phyloP scores from a whole-genome alignment of 495 filamentous ascomycete species.

The Podospora tetraspora region DNA sequence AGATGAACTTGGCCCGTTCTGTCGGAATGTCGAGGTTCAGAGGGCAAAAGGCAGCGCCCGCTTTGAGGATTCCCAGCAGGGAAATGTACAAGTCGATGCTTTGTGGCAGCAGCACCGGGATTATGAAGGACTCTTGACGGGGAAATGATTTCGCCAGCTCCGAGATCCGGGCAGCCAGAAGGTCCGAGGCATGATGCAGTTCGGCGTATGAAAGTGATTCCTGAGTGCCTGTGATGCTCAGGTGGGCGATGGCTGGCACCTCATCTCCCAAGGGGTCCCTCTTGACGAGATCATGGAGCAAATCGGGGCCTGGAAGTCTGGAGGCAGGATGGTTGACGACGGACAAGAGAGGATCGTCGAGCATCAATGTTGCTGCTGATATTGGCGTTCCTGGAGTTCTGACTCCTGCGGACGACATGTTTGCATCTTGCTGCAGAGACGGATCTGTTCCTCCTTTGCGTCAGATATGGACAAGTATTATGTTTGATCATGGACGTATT shows the following conservation, averaged over 20 bases:
- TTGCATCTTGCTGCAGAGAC: neutral
- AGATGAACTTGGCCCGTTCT: constrained; percentile 69
- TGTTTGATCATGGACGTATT: neutral
- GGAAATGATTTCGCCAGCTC: constrained; percentile 16
- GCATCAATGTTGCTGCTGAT: neutral
- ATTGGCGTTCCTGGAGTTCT: constrained; percentile 2
- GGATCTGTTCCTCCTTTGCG: neutral
- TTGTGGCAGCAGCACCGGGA: constrained; percentile 70
- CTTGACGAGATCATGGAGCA: constrained; percentile 60
- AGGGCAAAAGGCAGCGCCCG: constrained; percentile 76
- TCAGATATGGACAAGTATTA: neutral
- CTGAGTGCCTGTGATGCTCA: constrained; percentile 40
- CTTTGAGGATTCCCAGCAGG: constrained; percentile 66
- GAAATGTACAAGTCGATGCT: constrained; percentile 65
- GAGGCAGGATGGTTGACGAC: constrained; percentile 54
- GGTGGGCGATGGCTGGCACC: constrained; percentile 50
- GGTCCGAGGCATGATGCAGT: constrained; percentile 52
- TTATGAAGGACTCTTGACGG: constrained; percentile 36
- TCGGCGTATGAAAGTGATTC: constrained; percentile 50
- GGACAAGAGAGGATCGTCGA: constrained; percentile 36
- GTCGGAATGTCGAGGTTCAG: constrained; percentile 64
- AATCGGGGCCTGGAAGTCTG: constrained; percentile 49
- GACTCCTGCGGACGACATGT: neutral
- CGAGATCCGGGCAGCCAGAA: constrained; percentile 47
- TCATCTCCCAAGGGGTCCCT: neutral